phyloP scores from a whole-genome alignment of 352 stramenopile genomes.

The Globisporangium cystogenes region DNA sequence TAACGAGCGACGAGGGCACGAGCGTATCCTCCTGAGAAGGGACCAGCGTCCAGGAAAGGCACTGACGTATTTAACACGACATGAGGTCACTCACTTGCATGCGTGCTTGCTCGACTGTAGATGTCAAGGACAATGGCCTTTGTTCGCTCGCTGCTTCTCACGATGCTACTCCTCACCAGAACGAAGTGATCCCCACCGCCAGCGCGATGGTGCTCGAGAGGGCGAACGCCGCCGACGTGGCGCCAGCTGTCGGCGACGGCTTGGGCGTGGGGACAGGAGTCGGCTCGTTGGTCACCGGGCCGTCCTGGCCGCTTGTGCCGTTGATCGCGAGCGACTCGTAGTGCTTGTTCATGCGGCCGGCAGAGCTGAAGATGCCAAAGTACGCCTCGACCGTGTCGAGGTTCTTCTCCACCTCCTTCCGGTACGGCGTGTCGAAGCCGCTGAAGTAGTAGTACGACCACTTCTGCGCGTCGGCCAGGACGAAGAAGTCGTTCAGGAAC shows the following conservation, averaged over 20 bases:
- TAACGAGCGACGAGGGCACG: conserved; percentile 2
- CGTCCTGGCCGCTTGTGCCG: conserved; percentile 9
- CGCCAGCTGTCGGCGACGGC: background rate
- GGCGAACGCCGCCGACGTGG: background rate
- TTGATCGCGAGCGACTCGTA: conserved; percentile 16
- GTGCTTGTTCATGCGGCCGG: conserved; percentile 50
- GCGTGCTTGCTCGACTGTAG: too few relatives aligned
- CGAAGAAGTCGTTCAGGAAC: conserved; percentile 79
- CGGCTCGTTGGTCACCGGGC: conserved; percentile 1
- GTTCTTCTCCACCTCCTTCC: conserved; percentile 46
- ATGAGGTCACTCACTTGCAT: too few relatives aligned
- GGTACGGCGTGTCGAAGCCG: conserved; percentile 80
- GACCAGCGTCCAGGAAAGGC: background rate
- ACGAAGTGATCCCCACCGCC: background rate
- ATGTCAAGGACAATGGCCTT: too few relatives aligned
- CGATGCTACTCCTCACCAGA: background rate
- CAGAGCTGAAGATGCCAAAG: conserved; percentile 72
- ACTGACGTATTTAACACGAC: background rate
- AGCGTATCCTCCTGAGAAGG: background rate
- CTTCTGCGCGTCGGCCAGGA: conserved; percentile 45
- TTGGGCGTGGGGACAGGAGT: background rate
- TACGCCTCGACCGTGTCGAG: conserved; percentile 56
- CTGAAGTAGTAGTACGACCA: conserved; percentile 90
- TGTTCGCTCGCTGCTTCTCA: too few relatives aligned
- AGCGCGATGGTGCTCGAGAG: background rate